Conservation (phyloP, 129 eudicot genomes). For the Apium graveolens region DNA sequence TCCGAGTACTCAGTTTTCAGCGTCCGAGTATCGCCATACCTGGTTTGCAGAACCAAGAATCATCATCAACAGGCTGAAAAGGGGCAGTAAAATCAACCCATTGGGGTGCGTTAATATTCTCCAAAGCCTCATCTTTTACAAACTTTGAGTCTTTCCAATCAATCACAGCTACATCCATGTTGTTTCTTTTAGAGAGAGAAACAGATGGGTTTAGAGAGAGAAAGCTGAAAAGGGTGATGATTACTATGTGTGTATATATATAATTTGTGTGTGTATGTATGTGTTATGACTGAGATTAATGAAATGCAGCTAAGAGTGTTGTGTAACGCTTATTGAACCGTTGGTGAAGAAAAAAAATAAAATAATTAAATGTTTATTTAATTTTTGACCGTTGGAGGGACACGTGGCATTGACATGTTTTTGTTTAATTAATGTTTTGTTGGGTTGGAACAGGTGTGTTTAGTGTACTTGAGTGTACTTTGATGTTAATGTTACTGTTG, state of each 20-base stretch:
- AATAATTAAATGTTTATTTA: not conserved
- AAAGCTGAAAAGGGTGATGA: not conserved
- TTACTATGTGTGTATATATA: not conserved
- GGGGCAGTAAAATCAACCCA: conserved; percentile 62
- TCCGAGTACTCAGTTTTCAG: no score
- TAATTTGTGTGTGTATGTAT: not conserved
- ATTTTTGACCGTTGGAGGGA: conserved; percentile 25
- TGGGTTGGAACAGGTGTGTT: not conserved
- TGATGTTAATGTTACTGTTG: no score
- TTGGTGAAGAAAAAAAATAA: not conserved
- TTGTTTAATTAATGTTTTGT: not conserved
- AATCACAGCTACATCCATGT: conserved; percentile 58
- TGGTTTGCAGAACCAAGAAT: conserved; percentile 77
- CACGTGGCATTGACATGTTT: not conserved
- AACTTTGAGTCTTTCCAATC: conserved; percentile 79
- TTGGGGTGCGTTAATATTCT: conserved; percentile 72
- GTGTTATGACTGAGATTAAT: not conserved
- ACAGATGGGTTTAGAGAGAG: conserved; percentile 5
- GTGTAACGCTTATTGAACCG: conserved; percentile 13
- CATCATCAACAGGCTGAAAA: conserved; percentile 41
- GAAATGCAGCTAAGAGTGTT: not conserved
- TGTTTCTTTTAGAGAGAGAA: not conserved
- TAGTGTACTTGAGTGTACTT: no score
- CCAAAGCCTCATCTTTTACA: conserved; percentile 49
- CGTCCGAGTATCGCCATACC: conserved; percentile 15